Conservation (phyloP, 2,329 filamentous ascomycete species). For the Mariannaea elegans region DNA sequence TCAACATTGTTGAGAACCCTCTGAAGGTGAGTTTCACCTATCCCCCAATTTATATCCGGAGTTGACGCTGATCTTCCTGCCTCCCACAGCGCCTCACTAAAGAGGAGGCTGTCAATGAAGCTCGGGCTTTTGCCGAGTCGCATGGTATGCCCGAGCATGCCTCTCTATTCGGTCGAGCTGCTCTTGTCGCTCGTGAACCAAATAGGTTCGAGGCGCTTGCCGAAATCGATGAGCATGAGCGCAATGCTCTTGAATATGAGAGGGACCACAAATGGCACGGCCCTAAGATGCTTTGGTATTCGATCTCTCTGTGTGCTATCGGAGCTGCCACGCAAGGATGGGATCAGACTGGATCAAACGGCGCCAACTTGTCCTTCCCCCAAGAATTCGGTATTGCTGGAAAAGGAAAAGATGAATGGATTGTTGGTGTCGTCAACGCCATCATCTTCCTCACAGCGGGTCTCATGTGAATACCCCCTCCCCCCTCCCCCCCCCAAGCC, state of each 20-base stretch:
- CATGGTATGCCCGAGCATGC: slow-evolving; percentile 59
- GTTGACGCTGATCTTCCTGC: background rate
- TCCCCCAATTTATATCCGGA: background rate
- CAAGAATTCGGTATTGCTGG: slow-evolving; percentile 48
- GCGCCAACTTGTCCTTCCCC: slow-evolving; percentile 64
- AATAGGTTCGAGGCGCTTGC: slow-evolving; percentile 38
- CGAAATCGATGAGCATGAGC: slow-evolving; percentile 45
- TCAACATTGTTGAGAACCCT: slow-evolving; percentile 47
- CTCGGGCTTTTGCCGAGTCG: slow-evolving; percentile 59
- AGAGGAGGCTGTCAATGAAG: slow-evolving; percentile 47
- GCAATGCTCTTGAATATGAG: slow-evolving; percentile 50
- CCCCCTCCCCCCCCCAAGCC: background rate
- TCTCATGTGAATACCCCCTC: slow-evolving; percentile 57
- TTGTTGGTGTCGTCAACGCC: slow-evolving; percentile 46
- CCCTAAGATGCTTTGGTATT: slow-evolving; percentile 51
- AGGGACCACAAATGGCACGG: slow-evolving; percentile 68
- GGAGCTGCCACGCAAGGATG: slow-evolving; percentile 68
- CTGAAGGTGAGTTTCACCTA: slow-evolving; percentile 37
- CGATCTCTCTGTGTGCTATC: slow-evolving; percentile 63
- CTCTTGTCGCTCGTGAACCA: slow-evolving; percentile 47
- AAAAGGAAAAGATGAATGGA: slow-evolving; percentile 55
- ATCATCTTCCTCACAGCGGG: slow-evolving; percentile 57
- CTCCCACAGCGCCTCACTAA: slow-evolving; percentile 35
- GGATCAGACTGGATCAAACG: slow-evolving; percentile 65
- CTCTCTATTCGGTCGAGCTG: slow-evolving; percentile 50